Conservation (phyloP, 345 rosid genomes). For the Syzygium aqueum region DNA sequence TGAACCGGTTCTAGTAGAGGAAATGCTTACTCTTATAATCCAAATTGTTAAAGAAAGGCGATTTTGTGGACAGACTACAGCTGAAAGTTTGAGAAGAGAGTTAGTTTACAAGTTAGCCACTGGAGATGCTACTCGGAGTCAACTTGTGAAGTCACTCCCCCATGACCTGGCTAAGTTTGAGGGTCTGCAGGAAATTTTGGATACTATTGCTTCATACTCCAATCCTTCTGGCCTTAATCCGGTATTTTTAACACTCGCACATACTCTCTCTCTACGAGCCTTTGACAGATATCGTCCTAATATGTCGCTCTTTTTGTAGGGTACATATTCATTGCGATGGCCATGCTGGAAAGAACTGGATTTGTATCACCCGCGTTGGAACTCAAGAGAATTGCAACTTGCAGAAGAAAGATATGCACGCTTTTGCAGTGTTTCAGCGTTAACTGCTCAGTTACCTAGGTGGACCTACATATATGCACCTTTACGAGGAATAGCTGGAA, state of each 20-base stretch:
- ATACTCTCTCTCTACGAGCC: not conserved
- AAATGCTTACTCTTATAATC: conserved; percentile 80
- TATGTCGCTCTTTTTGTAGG: conserved; percentile 25
- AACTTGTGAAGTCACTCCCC: conserved; percentile 72
- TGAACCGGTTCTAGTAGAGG: conserved; percentile 73
- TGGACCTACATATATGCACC: conserved; percentile 82
- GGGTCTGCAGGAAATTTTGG: conserved; percentile 71
- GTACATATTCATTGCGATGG: conserved; percentile 71
- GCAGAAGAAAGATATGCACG: conserved; percentile 93
- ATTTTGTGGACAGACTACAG: conserved; percentile 62
- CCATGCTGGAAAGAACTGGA: conserved; percentile 89
- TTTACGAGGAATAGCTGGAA: conserved; percentile 50
- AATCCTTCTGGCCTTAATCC: conserved; percentile 90
- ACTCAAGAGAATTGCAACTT: conserved; percentile 75
- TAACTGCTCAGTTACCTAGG: conserved; percentile 74
- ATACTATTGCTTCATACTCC: conserved; percentile 56
- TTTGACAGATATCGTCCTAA: not conserved
- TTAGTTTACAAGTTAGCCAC: conserved; percentile 72
- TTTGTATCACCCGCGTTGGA: conserved; percentile 90
- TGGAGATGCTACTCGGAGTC: conserved; percentile 95
- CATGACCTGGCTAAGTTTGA: conserved; percentile 75
- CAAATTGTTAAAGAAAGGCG: conserved; percentile 91
- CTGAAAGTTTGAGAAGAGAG: conserved; percentile 85
- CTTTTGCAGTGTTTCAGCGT: conserved; percentile 59
- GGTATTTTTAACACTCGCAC: conserved; percentile 32